Base-by-base conservation (phyloP, 306 rosid genomes). In the Cucumis melo region DNA sequence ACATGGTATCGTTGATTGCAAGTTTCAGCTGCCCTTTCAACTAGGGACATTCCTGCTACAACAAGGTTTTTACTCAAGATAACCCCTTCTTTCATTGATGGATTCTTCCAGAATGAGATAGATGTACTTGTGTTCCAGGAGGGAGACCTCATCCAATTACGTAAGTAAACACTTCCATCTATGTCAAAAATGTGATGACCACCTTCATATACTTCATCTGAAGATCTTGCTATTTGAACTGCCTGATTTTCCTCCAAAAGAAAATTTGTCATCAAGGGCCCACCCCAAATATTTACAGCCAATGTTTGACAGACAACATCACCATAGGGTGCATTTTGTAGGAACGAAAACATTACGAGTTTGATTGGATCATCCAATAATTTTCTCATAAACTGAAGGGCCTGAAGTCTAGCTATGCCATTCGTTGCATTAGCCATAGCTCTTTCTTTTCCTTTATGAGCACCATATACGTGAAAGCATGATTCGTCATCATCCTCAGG, bases 111-210 rank as follows among this genome's bases (percentile, higher is more conserved):
- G 82, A 94, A 94, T 79, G 77, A 78, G 61, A 75, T 79, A 73
- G 97, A 92, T 67, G 79, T 78, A 79, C 83, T 87, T 48, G 96
- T 89, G 51, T 77, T 79, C 97, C 99, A 94, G 79, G 90, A 91
- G 68, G 88, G 90, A 68, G 99, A 90, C 83, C 83, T 85, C 89
- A 86, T 94, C 99, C 99, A 94, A 77, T 88, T 88, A 75, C 82
- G 90, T 80, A 94, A 87, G 85, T 89, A 92, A 57, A 94, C 88
- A 80, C 99, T 94, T 78, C 99, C 99, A 79, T 94, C 99, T 34
- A 89, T 78, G 87, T 92, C 96, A 80, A 87, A 91, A 66, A 82
- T 91, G 77, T 90, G 95, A 78, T 81, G 87, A 65, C 81, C 65
- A 65, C 81, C 75, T 72, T 91, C 90, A 51, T 80, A 78, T 57